Evolutionary conservation across 2,329 filamentous ascomycete genomes (phyloP), one percentile per base, ranked within the genome.

Genomic region (Nemania sp.): DNA sequence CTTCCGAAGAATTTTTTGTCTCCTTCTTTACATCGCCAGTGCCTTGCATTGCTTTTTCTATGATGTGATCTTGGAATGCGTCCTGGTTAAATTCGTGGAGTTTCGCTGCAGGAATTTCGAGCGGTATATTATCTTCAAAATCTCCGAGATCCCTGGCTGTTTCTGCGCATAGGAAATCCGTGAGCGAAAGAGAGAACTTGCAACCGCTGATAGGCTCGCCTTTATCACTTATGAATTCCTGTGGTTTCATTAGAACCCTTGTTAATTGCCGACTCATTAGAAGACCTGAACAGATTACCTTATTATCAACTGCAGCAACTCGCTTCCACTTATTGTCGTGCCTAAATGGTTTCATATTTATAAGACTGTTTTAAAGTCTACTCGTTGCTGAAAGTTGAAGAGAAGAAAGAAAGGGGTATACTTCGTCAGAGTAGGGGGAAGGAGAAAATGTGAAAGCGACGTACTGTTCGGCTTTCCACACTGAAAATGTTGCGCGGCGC

Each of bases 391-490:
- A 15, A 15, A 15, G 14, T 17, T 36, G 5, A 14, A 36, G 14
- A 15, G 5, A 14, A 36, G 14, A 15, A 36, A 31, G 4, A 4
- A 31, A 31, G 9, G n/a, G 4, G 28, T 31, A 6, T 28, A 28
- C n/a, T 28, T 31, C 28, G 28, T 9, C 28, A 31, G 9, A 14
- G 3, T 36, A 17, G 5, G 33, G 5, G 19, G 14, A 7, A 17
- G 14, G 4, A 36, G n/a, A n/a, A 15, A 7, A 7, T n/a, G 12
- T n/a, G 15, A 3, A 52, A n/a, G n/a, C n/a, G 15, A 52, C 37
- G 5, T 34, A 24, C 19, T 31, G 37, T 17, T 39, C n/a, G 15
- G 44, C 51, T 34, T 45, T 36, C 51, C 40, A 54, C 9, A 54
- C 26, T 5, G 44, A 44, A 40, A 54, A 49, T 3, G 39, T 33